Conservation (phyloP, 768 basidiomycete species). For the Pisolithus albus region DNA sequence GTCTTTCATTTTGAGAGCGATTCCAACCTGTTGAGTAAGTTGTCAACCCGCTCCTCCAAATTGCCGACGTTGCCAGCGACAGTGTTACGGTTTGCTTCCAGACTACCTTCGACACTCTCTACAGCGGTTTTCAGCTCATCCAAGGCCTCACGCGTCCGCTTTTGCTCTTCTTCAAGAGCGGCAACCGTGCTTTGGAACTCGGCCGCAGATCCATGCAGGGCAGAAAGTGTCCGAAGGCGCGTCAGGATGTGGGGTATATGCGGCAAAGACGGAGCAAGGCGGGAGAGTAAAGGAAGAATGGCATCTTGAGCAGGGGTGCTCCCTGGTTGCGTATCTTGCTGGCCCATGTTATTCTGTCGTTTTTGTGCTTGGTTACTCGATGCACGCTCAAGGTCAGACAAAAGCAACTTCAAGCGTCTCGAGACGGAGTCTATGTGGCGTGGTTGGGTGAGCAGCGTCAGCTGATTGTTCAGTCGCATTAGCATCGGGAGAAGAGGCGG, state of each 20-base stretch:
- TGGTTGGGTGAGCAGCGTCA: conserved; percentile 87
- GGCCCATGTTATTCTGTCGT: conserved; percentile 12
- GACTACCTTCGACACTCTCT: conserved; percentile 62
- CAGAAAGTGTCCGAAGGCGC: conserved; percentile 76
- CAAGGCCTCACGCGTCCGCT: conserved; percentile 52
- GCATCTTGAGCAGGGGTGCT: conserved; percentile 45
- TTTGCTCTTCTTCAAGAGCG: conserved; percentile 67
- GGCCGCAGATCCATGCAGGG: conserved; percentile 75
- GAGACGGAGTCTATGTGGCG: conserved; percentile 95
- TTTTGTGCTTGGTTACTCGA: conserved; percentile 34
- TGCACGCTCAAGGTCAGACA: conserved; percentile 87
- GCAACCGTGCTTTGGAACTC: conserved; percentile 66
- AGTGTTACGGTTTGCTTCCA: conserved; percentile 64
- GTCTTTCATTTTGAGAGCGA: conserved; percentile 19
- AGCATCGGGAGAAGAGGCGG: conserved; percentile 79
- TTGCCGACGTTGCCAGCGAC: conserved; percentile 70
- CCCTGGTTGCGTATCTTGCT: conserved; percentile 8
- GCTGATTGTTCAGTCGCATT: conserved; percentile 74
- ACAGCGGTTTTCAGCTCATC: conserved; percentile 66
- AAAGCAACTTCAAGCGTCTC: conserved; percentile 82
- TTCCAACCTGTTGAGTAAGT: conserved; percentile 39
- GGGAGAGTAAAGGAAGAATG: conserved; percentile 59
- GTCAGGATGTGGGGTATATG: conserved; percentile 88
- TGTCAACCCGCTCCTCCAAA: conserved; percentile 54
- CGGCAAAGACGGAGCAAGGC: conserved; percentile 65